Conservation (phyloP, 1,139 yeast species). For the Ashbya aceris region DNA sequence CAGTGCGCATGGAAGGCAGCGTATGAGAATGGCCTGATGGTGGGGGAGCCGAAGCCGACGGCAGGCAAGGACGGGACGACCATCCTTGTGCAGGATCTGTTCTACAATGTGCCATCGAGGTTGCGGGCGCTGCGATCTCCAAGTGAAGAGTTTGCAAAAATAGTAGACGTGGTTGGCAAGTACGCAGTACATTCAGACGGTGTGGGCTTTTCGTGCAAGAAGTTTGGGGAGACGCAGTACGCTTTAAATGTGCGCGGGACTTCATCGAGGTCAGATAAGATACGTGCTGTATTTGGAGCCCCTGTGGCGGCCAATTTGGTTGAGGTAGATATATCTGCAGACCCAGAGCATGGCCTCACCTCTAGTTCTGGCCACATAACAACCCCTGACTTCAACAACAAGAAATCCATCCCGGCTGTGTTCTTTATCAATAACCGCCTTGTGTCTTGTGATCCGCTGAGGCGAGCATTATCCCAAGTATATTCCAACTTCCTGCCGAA, state of each 20-base stretch:
- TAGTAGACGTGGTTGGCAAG: slow-evolving; percentile 74
- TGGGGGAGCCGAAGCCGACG: slow-evolving; percentile 52
- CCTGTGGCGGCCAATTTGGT: slow-evolving; percentile 58
- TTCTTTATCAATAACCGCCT: slow-evolving; percentile 80
- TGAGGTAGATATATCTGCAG: slow-evolving; percentile 32
- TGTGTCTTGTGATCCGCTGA: slow-evolving; percentile 73
- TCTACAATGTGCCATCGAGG: slow-evolving; percentile 81
- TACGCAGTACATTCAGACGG: slow-evolving; percentile 67
- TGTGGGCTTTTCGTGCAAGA: slow-evolving; percentile 74
- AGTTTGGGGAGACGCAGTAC: slow-evolving; percentile 55
- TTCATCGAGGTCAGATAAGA: slow-evolving; percentile 49
- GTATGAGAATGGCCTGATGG: slow-evolving; percentile 55
- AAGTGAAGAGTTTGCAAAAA: slow-evolving; percentile 65
- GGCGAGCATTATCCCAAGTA: slow-evolving; percentile 56
- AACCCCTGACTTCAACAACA: slow-evolving; percentile 61
- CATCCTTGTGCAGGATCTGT: slow-evolving; percentile 76
- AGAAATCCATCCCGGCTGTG: slow-evolving; percentile 56
- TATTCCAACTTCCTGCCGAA: slow-evolving; percentile 67
- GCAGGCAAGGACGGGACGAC: slow-evolving; percentile 91
- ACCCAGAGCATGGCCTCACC: slow-evolving; percentile 38
- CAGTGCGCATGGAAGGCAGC: slow-evolving; percentile 60
- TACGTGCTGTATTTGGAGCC: slow-evolving; percentile 66
- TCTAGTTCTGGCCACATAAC: slow-evolving; percentile 54
- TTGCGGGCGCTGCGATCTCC: slow-evolving; percentile 55
- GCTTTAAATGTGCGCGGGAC: slow-evolving; percentile 46